Conservation (phyloP, 768 basidiomycete species). For the Leccinum disarticulatum region DNA sequence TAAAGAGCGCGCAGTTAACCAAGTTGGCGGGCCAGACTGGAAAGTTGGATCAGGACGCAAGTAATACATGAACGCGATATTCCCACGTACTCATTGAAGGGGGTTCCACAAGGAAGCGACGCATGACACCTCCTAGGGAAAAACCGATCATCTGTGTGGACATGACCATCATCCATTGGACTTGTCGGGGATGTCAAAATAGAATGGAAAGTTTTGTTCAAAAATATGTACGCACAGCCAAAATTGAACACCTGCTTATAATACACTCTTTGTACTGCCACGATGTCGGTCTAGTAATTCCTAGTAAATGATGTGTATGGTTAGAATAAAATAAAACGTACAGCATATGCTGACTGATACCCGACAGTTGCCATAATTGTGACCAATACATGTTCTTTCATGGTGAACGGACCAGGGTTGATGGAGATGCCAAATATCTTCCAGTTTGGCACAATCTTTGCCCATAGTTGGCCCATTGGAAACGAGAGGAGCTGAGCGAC, state of each 20-base stretch:
- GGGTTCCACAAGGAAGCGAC: conserved; percentile 63
- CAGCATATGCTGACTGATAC: conserved; percentile 25
- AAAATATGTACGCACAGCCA: conserved; percentile 32
- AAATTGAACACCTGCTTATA: conserved; percentile 63
- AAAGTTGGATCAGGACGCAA: conserved; percentile 22
- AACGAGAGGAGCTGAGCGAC: conserved; percentile 75
- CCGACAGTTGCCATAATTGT: conserved; percentile 65
- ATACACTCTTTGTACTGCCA: conserved; percentile 70
- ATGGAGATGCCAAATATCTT: conserved; percentile 56
- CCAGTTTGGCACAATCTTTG: conserved; percentile 48
- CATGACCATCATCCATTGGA: conserved; percentile 63
- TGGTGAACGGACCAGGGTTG: conserved; percentile 77
- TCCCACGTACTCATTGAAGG: conserved; percentile 57
- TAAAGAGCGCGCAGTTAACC: conserved; percentile 71
- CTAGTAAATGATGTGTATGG: neutral
- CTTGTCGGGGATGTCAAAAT: conserved; percentile 23
- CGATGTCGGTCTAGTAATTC: conserved; percentile 53
- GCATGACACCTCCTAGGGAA: conserved; percentile 56
- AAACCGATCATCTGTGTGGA: conserved; percentile 73
- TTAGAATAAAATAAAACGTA: conserved; percentile 7
- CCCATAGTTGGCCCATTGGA: conserved; percentile 66
- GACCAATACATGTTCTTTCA: conserved; percentile 73
- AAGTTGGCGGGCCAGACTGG: conserved; percentile 74
- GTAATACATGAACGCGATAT: neutral
- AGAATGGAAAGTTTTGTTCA: neutral